These are phyloP conservation scores for Gnomoniopsis sp. DNA, from an alignment of 2,329 filamentous ascomycete genomes.

Conservation along the genomic window DNA sequence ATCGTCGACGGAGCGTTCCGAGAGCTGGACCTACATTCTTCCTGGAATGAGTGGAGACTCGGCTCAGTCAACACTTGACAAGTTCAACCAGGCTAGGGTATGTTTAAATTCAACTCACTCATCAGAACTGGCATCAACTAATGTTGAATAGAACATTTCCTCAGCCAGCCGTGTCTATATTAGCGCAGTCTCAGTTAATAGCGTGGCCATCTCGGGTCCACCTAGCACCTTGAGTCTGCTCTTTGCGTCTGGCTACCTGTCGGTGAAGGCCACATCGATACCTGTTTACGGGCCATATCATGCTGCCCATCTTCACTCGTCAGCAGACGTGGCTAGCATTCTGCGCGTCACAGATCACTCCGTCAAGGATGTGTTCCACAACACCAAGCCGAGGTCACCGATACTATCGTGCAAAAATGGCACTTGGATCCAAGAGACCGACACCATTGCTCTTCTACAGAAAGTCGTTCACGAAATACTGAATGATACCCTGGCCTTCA, in stretches of 20 bases:
- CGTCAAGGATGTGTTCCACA: conserved; percentile 36
- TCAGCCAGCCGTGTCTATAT: conserved; percentile 48
- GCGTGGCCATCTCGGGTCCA: conserved; percentile 52
- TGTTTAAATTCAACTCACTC: conserved; percentile 17
- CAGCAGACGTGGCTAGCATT: conserved; percentile 41
- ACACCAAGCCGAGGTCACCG: conserved; percentile 41
- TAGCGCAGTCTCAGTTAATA: conserved; percentile 47
- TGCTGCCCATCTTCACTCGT: conserved; percentile 48
- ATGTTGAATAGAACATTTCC: conserved; percentile 34
- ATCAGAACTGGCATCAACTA: not conserved
- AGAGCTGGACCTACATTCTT: conserved; percentile 66
- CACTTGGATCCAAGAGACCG: conserved; percentile 35
- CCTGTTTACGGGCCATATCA: conserved; percentile 57
- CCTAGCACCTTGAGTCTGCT: conserved; percentile 45
- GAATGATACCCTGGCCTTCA: conserved; percentile 45
- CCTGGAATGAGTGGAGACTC: conserved; percentile 51
- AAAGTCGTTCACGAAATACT: conserved; percentile 46
- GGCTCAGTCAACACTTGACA: conserved; percentile 46
- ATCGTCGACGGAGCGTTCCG: conserved; percentile 36
- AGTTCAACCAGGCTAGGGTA: conserved; percentile 57
- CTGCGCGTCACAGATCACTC: conserved; percentile 39
- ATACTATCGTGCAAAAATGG: conserved; percentile 51
- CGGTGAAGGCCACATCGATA: conserved; percentile 42
- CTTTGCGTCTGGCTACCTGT: conserved; percentile 35
- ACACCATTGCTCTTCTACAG: conserved; percentile 39